A percentile compares a stretch with the other conserved stretches of the same genome.
These are phyloP conservation scores for Terfezia boudieri DNA, from an alignment of 495 filamentous ascomycete species.

Conservation along the genomic window DNA sequence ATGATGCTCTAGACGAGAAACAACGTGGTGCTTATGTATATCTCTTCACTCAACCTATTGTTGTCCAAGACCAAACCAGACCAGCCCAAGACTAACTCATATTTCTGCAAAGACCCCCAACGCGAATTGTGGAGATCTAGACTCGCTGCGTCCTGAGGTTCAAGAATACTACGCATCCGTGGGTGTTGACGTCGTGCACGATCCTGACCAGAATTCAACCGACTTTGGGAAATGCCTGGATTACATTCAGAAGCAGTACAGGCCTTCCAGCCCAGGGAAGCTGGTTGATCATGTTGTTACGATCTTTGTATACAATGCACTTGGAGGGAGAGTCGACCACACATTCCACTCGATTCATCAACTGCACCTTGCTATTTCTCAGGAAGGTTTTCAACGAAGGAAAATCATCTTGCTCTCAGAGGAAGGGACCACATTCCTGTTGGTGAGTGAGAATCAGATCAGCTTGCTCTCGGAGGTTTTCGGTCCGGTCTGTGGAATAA, in stretches of 20 bases:
- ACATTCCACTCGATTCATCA: slow-evolving; percentile 71
- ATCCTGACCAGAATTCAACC: slow-evolving; percentile 63
- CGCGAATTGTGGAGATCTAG: slow-evolving; percentile 67
- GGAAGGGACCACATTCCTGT: slow-evolving; percentile 41
- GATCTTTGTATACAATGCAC: slow-evolving; percentile 2
- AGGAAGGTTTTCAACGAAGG: slow-evolving; percentile 25
- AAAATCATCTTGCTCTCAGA: slow-evolving; percentile 12
- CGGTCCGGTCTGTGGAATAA: slow-evolving; percentile 38
- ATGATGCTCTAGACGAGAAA: slow-evolving; percentile 28
- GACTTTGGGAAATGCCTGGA: slow-evolving; percentile 59
- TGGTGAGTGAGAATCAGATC: slow-evolving; percentile 49
- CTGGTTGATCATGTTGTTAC: slow-evolving; percentile 6
- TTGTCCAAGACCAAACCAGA: background rate
- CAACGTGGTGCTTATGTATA: slow-evolving; percentile 8
- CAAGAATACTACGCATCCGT: slow-evolving; percentile 35
- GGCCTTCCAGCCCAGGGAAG: slow-evolving; percentile 16
- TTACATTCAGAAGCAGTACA: slow-evolving; percentile 25
- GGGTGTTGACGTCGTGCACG: slow-evolving; percentile 34
- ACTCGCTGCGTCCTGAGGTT: slow-evolving; percentile 44
- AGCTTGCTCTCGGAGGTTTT: slow-evolving; percentile 30
- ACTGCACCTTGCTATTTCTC: slow-evolving; percentile 34
- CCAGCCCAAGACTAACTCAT: background rate
- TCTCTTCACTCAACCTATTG: background rate
- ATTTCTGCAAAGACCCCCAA: slow-evolving; percentile 29
- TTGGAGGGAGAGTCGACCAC: slow-evolving; percentile 73